Conservation (phyloP, 2,329 filamentous ascomycete species). For the Chaetothyriales sp. region DNA sequence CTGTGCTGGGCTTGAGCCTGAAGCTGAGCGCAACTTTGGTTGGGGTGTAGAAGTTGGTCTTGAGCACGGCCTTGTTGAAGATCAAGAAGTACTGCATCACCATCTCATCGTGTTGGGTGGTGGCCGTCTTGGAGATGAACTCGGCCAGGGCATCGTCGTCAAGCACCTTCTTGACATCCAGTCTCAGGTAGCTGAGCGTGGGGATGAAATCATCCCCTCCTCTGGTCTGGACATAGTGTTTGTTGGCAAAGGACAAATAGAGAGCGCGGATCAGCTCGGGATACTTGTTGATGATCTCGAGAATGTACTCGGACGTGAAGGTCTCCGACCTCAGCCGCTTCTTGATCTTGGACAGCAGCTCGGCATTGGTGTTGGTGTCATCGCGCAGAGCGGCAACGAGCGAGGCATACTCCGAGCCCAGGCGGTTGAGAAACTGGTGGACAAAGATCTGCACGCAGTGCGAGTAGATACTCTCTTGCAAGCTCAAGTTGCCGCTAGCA, state of each 20-base stretch:
- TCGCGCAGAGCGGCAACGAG: slow-evolving; percentile 65
- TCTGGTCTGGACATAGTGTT: slow-evolving; percentile 59
- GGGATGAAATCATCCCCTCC: slow-evolving; percentile 55
- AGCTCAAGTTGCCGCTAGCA: slow-evolving; percentile 65
- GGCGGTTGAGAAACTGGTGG: slow-evolving; percentile 91
- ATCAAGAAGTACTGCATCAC: slow-evolving; percentile 93
- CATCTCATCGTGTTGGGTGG: slow-evolving; percentile 92
- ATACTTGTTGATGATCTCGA: slow-evolving; percentile 88
- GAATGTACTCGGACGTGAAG: slow-evolving; percentile 94
- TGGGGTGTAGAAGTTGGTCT: slow-evolving; percentile 96
- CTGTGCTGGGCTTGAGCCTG: slow-evolving; percentile 59
- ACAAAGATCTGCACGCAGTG: slow-evolving; percentile 97
- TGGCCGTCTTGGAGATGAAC: slow-evolving; percentile 61
- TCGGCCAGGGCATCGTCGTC: slow-evolving; percentile 59
- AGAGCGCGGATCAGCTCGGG: slow-evolving; percentile 72
- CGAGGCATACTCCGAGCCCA: slow-evolving; percentile 82
- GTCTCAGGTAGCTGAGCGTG: slow-evolving; percentile 50
- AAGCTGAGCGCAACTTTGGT: slow-evolving; percentile 98
- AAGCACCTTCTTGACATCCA: slow-evolving; percentile 57
- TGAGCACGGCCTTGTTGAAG: slow-evolving; percentile 85
- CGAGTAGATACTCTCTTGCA: slow-evolving; percentile 94
- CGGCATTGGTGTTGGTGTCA: slow-evolving; percentile 70
- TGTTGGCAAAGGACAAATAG: slow-evolving; percentile 81
- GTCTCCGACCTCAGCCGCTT: slow-evolving; percentile 88
- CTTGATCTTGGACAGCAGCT: slow-evolving; percentile 86